Conservation (phyloP, 176 grass and related monocot species). For the Tillandsia fasciculata region DNA sequence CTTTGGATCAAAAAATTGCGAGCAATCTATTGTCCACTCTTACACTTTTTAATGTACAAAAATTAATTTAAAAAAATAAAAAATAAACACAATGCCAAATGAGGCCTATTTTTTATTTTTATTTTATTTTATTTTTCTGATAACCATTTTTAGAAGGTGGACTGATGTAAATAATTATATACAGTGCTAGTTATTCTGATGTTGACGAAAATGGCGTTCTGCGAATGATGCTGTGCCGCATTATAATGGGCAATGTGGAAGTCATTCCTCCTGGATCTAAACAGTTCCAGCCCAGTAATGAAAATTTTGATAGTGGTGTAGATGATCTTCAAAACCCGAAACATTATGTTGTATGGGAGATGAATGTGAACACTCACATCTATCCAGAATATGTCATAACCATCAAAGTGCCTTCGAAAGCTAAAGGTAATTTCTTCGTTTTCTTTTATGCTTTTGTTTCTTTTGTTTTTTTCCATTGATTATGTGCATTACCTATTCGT, state of each 20-base stretch:
- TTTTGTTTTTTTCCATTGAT: constrained; percentile 1
- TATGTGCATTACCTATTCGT: constrained; percentile 15
- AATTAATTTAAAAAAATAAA: too few relatives aligned
- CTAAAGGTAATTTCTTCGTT: constrained; percentile 42
- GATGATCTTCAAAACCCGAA: constrained; percentile 81
- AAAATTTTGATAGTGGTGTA: constrained; percentile 83
- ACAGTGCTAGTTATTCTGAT: constrained; percentile 88
- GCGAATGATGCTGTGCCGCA: constrained; percentile 85
- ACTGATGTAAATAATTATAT: constrained; percentile 33
- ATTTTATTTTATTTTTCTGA: constrained; percentile 2
- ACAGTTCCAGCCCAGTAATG: constrained; percentile 57
- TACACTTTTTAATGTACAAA: too few relatives aligned
- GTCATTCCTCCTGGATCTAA: constrained; percentile 73
- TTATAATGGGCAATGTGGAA: constrained; percentile 97
- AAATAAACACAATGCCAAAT: too few relatives aligned
- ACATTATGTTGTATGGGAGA: constrained; percentile 92
- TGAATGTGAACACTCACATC: constrained; percentile 72
- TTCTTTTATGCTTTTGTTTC: not conserved
- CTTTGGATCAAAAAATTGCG: too few relatives aligned
- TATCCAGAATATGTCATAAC: constrained; percentile 89
- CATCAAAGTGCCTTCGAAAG: constrained; percentile 58
- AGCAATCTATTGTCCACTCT: too few relatives aligned
- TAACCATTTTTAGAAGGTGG: not conserved
- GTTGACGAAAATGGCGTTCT: constrained; percentile 73
- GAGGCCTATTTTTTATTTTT: too few relatives aligned